Conservation (phyloP, 331 rosid genomes). For the Quercus lobata region DNA sequence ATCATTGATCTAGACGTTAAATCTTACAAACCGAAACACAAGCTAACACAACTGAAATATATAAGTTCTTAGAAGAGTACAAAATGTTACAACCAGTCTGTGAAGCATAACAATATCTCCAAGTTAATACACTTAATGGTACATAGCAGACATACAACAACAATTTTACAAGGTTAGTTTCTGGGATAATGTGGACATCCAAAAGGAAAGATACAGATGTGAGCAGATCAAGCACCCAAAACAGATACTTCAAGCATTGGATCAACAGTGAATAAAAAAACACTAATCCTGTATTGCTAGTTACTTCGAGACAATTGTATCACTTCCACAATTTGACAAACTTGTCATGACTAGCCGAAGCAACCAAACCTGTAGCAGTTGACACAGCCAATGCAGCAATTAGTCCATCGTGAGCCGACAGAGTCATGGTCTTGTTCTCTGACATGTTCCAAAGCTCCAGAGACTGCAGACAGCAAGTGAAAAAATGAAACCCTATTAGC, state of each 20-base stretch:
- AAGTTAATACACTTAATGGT: background rate
- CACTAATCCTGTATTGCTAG: slow-evolving; percentile 20
- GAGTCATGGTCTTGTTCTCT: slow-evolving; percentile 76
- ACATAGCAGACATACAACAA: slow-evolving; percentile 13
- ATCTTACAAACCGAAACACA: background rate
- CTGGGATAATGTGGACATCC: slow-evolving; percentile 24
- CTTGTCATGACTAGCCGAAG: slow-evolving; percentile 87
- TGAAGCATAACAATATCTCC: slow-evolving; percentile 14
- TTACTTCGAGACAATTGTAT: slow-evolving; percentile 15
- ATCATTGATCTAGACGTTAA: background rate
- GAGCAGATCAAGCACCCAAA: slow-evolving; percentile 13
- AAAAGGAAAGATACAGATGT: background rate
- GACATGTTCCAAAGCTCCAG: slow-evolving; percentile 93
- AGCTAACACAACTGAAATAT: background rate
- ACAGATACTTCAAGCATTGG: slow-evolving; percentile 6
- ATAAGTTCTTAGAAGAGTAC: background rate
- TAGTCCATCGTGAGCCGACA: slow-evolving; percentile 79
- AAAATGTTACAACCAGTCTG: slow-evolving; percentile 6
- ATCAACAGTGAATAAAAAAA: slow-evolving; percentile 14
- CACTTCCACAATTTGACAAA: slow-evolving; percentile 84
- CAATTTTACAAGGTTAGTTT: slow-evolving; percentile 18
- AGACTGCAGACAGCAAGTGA: slow-evolving; percentile 42
- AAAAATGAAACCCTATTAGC: background rate
- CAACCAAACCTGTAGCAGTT: slow-evolving; percentile 66
- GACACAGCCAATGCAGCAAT: slow-evolving; percentile 73